A percentile compares a stretch with the other conserved stretches of the same genome.
Conservation (phyloP, 2,329 filamentous ascomycete species). For the Talaromyces pinophilus region DNA sequence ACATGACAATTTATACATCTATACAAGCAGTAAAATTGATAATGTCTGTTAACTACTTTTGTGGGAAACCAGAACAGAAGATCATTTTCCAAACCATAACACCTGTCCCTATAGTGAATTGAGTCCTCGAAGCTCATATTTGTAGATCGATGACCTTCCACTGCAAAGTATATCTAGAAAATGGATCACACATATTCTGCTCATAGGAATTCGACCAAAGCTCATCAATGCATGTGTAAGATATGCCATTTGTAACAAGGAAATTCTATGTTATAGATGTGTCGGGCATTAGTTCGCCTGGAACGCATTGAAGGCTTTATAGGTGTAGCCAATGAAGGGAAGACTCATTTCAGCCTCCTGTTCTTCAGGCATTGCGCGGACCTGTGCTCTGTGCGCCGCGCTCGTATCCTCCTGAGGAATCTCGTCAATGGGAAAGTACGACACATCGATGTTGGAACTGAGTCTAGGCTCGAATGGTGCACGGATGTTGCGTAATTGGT, state of each 20-base stretch:
- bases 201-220: background rate
- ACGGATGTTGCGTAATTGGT: conserved; percentile 85
- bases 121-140: background rate
- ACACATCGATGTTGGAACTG: conserved; percentile 90
- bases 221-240: background rate
- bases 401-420: conserved; percentile 96
- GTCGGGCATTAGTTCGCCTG: conserved; percentile 38
- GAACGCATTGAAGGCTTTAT: conserved; percentile 88
- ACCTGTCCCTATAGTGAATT: background rate
- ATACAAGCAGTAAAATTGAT: background rate
- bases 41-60: background rate
- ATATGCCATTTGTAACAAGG: conserved; percentile 6
- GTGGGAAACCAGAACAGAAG: background rate
- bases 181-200: background rate
- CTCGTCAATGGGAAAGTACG: conserved; percentile 98
- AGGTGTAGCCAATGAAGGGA: conserved; percentile 95
- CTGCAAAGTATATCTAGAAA: conserved; percentile 12
- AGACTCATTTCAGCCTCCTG: conserved; percentile 92
- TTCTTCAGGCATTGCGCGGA: conserved; percentile 69
- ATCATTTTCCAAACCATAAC: background rate
- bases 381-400: conserved; percentile 80
- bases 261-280: conserved; percentile 6
- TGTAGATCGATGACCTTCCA: background rate
- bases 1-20: background rate
- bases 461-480: conserved; percentile 95